These are phyloP conservation scores for Vigna reflexopilosa DNA, from an alignment of 306 rosid species.

Conservation along the genomic window DNA sequence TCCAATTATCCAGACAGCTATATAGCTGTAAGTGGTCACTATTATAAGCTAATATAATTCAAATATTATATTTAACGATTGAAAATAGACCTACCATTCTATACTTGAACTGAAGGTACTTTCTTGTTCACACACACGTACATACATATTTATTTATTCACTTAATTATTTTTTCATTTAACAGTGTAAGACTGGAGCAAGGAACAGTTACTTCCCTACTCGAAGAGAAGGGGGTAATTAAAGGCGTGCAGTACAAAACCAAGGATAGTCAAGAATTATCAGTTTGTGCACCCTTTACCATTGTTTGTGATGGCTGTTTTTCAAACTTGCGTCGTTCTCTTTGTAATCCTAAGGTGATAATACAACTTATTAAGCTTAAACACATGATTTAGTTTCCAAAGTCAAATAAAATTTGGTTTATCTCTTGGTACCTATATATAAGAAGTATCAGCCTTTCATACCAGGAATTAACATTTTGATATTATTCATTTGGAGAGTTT, in stretches of 20 bases:
- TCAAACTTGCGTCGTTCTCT: constrained; percentile 97
- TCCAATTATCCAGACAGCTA: neutral
- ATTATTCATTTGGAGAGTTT: neutral
- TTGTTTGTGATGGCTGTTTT: constrained; percentile 98
- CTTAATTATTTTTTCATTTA: constrained; percentile 11
- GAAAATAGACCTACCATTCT: constrained; percentile 17
- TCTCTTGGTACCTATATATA: neutral
- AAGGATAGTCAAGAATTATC: constrained; percentile 71
- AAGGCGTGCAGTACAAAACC: constrained; percentile 85
- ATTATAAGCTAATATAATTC: neutral
- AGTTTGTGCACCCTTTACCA: constrained; percentile 82
- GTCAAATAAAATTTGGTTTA: constrained; percentile 21
- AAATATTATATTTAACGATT: neutral
- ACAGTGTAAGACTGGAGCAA: constrained; percentile 75
- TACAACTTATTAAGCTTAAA: constrained; percentile 18
- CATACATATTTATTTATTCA: neutral
- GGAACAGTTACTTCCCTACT: constrained; percentile 94
- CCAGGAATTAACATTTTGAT: neutral
- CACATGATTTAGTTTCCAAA: neutral
- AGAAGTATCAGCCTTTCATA: constrained; percentile 5
- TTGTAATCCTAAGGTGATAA: constrained; percentile 78
- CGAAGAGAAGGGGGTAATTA: constrained; percentile 80
- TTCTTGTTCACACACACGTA: neutral
- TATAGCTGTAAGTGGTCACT: neutral
- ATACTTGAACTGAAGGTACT: constrained; percentile 5